Percentiles rank a stretch among this genome's conserved stretches.
phyloP scores from a whole-genome alignment of 306 rosid species.

The Trifolium repens region DNA sequence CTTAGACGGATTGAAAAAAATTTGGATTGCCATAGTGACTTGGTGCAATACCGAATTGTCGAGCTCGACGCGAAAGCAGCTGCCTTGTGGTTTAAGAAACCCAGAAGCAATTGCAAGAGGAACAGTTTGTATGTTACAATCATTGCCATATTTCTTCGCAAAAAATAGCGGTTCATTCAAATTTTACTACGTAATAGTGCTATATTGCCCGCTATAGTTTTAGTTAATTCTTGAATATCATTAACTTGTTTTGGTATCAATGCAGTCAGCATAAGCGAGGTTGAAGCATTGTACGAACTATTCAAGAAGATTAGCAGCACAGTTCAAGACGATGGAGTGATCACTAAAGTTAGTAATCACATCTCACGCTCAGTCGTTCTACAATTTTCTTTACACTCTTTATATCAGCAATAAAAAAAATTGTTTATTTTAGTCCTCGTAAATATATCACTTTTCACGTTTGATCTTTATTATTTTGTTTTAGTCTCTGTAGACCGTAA shows the following conservation, averaged over 20 bases:
- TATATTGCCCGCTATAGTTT: neutral
- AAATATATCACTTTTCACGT: neutral
- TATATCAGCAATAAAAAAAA: too few species aligned
- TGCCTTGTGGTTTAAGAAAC: constrained; percentile 56
- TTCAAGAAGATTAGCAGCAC: constrained; percentile 80
- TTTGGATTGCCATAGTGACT: constrained; percentile 45
- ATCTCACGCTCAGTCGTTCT: neutral
- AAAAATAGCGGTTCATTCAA: neutral
- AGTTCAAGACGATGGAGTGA: constrained; percentile 75
- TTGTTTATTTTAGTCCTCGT: neutral
- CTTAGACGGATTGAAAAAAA: constrained; percentile 66
- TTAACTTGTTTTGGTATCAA: constrained; percentile 24
- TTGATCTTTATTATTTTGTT: too few species aligned
- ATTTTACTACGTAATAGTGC: neutral
- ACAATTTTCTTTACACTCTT: too few species aligned
- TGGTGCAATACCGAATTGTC: constrained; percentile 54
- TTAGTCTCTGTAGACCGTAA: too few species aligned
- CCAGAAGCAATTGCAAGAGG: constrained; percentile 73
- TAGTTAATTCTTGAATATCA: constrained; percentile 8
- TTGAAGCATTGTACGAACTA: constrained; percentile 83
- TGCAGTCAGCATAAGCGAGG: constrained; percentile 89
- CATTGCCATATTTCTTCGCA: constrained; percentile 24
- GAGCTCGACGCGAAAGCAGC: constrained; percentile 34
- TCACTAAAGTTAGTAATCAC: constrained; percentile 64
- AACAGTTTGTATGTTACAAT: constrained; percentile 68